These are phyloP conservation scores for Didymosphaeria variabile DNA, from an alignment of 2,329 filamentous ascomycete genomes.

Conservation along the genomic window DNA sequence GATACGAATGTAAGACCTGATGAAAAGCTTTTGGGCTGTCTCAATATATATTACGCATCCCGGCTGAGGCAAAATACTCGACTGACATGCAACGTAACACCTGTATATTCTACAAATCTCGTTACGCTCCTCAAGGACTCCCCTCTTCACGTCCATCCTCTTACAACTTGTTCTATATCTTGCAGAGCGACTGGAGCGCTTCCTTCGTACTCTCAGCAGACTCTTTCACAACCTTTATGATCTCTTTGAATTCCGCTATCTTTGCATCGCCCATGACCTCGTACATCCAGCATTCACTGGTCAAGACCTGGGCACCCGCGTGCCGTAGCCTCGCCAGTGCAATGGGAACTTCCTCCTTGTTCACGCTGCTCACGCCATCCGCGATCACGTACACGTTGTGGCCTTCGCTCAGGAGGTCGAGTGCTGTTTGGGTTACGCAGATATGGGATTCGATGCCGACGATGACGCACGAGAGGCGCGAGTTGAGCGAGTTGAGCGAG, in stretches of 20 bases:
- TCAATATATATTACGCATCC: neutral
- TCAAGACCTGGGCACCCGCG: slow-evolving; percentile 82
- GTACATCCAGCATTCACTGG: slow-evolving; percentile 89
- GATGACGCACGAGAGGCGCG: slow-evolving; percentile 67
- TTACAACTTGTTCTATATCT: slow-evolving; percentile 48
- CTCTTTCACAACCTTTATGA: slow-evolving; percentile 83
- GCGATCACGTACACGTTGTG: slow-evolving; percentile 87
- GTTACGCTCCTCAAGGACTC: neutral
- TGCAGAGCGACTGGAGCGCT: slow-evolving; percentile 72
- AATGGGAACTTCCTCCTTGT: slow-evolving; percentile 79
- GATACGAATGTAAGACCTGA: too few relatives aligned
- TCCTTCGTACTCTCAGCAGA: slow-evolving; percentile 74
- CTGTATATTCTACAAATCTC: neutral
- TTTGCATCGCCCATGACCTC: slow-evolving; percentile 86
- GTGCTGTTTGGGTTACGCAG: slow-evolving; percentile 86
- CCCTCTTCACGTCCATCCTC: neutral
- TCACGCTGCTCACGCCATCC: slow-evolving; percentile 89
- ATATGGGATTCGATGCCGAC: slow-evolving; percentile 95
- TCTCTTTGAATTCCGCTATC: slow-evolving; percentile 74
- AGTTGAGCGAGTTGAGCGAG: slow-evolving; percentile 46
- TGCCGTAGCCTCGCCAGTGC: slow-evolving; percentile 78
- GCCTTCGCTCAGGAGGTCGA: slow-evolving; percentile 78
- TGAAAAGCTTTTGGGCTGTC: neutral
- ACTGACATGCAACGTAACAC: neutral
- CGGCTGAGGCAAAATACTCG: neutral